Base-by-base conservation (phyloP, 2,329 filamentous ascomycete genomes). In the Aspergillus viridinutans region DNA sequence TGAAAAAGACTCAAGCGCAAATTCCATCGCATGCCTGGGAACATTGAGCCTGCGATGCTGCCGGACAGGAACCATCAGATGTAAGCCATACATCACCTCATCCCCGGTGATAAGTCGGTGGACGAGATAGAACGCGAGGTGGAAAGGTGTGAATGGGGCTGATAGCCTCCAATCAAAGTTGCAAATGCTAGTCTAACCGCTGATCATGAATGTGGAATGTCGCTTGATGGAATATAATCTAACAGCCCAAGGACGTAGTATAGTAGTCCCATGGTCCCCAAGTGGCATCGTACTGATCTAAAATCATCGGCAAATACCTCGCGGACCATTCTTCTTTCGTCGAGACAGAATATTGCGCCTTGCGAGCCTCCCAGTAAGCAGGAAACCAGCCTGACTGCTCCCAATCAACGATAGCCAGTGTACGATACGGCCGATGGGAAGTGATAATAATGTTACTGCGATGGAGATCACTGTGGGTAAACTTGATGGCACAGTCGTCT, bases 391-490 rank as follows among this genome's bases (percentile, higher is more conserved):
- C 67, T 9, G 68, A 66, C 54, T 73, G 67, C 55, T 71, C 67
- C 67, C 66, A 70, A 49, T 73, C 69, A 35, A 73, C 56, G 49
- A 72, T 43, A 40, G 67, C 67, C 52, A 67, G 43, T 53, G 67
- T 56, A 55, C 52, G 58, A 47, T 62, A 64, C 10, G 58, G 69
- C 6, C 28, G 20, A 38, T 55, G 28, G 21, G 55, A 20, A 20
- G 64, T 64, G 25, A 72, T 47, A n/a, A 73, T 65, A 42, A 74
- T 64, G 45, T 74, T 74, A 45, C 65, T 69, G 32, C 52, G 69
- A 59, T 73, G 69, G 38, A 75, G 64, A 62, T 75, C 72, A 26
- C 61, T 64, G 59, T 74, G 70, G 8, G 69, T 74, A 51, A 72
- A 73, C 29, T 64, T 69, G 40, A 74, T 72, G 3, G 59, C 52